Evolutionary conservation across 208 protist genomes (phyloP), one percentile per base, ranked within the genome.

Genomic region (Leishmania mexicana): DNA sequence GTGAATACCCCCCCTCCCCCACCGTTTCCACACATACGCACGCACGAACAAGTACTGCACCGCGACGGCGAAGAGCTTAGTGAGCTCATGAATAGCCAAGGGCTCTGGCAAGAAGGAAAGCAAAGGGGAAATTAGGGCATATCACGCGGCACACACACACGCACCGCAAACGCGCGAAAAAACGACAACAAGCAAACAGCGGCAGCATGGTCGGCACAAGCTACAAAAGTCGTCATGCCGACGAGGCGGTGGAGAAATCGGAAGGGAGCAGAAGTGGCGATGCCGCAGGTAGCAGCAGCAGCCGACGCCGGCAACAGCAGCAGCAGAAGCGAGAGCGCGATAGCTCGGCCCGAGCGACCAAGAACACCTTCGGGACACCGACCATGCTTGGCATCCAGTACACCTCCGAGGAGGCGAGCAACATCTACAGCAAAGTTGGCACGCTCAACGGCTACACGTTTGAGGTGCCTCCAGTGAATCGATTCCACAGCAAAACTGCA

Each of bases 371-470:
- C 38, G 82, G 87, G 57, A 94, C 90, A 7, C 85, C 88, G 1
- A 94, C 92, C 17, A 91, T 86, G 81, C 90, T 97, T 1, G 94
- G 94, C 58, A 83, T 97, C 28, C 92, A 97, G 84, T 89, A 96
- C 81, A 90, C 85, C 38, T 60, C 81, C 38, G 94, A 97, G 81
- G 92, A 97, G 64, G 83, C 88, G 53, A 85, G 84, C 76, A 90
- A 79, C 80, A 89, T 95, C 54, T 97, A 97, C 85, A 70, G 91
- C n/a, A 95, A 95, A 53, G 83, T 97, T 2, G 86, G 86, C 51
- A 89, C 87, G 31, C 71, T 96, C 49, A 87, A 94, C 67, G 90
- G 89, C 74, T 93, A 96, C 91, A 96, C 92, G 40, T 97, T 96
- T 62, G 86, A 88, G 73, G 90, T 95, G 62, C 90, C 91, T 3